phyloP scores from a whole-genome alignment of 2,329 filamentous ascomycete species.

The Lasiodiplodia theobromae region DNA sequence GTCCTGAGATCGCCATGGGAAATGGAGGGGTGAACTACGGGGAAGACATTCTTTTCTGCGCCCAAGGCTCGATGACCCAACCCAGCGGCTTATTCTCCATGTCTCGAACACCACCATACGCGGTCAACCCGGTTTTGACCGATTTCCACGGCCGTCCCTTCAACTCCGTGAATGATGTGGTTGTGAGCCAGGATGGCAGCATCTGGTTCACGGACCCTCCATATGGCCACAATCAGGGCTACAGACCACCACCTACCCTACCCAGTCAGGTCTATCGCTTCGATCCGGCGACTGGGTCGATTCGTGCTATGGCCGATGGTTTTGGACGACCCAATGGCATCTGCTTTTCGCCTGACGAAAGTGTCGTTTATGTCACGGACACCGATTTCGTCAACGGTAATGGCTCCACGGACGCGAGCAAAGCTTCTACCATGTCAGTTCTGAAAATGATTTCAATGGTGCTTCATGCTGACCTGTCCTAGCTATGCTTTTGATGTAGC shows the following conservation, averaged over 20 bases:
- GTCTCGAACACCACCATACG: slow-evolving; percentile 34
- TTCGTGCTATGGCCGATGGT: slow-evolving; percentile 48
- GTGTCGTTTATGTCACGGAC: slow-evolving; percentile 52
- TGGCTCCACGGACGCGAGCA: not conserved
- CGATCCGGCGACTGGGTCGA: slow-evolving; percentile 43
- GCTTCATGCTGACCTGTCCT: not conserved
- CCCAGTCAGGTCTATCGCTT: slow-evolving; percentile 48
- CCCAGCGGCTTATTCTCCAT: slow-evolving; percentile 39
- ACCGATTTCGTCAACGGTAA: slow-evolving; percentile 33
- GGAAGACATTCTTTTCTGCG: slow-evolving; percentile 43
- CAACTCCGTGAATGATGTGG: slow-evolving; percentile 50
- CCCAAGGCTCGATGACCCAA: slow-evolving; percentile 40
- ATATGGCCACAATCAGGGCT: slow-evolving; percentile 37
- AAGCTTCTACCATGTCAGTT: too few species aligned
- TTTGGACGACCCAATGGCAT: slow-evolving; percentile 53
- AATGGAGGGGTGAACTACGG: slow-evolving; percentile 42
- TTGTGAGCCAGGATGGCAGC: slow-evolving; percentile 43
- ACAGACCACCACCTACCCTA: slow-evolving; percentile 36
- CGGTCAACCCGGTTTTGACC: slow-evolving; percentile 45
- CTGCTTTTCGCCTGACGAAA: slow-evolving; percentile 49
- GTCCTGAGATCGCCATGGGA: slow-evolving; percentile 30
- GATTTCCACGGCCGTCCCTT: slow-evolving; percentile 55
- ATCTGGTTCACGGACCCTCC: slow-evolving; percentile 57
- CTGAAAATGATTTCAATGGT: too few species aligned
- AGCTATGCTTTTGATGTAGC: slow-evolving; percentile 53